phyloP scores from a whole-genome alignment of 2,329 filamentous ascomycete genomes.

The Diaporthe destruens region DNA sequence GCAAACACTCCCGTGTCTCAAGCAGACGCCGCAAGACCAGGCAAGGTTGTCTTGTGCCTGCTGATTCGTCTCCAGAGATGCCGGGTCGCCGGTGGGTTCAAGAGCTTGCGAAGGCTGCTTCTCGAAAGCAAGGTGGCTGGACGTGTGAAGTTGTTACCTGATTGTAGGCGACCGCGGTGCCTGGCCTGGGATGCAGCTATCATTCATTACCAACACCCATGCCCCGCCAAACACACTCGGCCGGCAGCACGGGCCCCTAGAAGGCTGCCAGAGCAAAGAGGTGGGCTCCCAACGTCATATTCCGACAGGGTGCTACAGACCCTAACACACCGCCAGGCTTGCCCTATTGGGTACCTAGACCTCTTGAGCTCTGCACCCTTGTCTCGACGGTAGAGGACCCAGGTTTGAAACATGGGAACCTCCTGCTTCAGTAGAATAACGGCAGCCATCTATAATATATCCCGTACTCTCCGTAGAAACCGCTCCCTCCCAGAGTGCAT shows the following conservation, averaged over 20 bases:
- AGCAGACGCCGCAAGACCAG: background rate
- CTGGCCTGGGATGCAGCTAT: conserved; percentile 21
- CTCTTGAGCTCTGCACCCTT: too few relatives aligned
- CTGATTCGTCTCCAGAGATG: background rate
- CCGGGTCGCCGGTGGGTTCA: background rate
- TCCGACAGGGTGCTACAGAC: conserved; percentile 8
- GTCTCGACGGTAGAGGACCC: background rate
- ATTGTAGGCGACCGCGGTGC: conserved; percentile 1
- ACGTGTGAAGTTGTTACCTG: conserved; percentile 9
- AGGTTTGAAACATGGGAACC: background rate
- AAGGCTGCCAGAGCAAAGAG: background rate
- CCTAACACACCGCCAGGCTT: conserved; percentile 4
- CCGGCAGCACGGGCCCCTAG: conserved; percentile 25
- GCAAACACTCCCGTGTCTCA: background rate
- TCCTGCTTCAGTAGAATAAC: background rate
- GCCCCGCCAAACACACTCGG: conserved; percentile 33
- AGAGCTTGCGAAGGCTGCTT: background rate
- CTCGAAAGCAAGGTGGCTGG: background rate
- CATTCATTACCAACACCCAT: conserved; percentile 19
- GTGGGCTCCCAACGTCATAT: conserved; percentile 21
- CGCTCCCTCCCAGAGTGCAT: background rate
- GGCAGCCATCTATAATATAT: background rate
- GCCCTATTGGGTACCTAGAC: background rate
- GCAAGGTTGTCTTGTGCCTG: background rate
- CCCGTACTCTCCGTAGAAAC: background rate